Evolutionary conservation across 2,329 filamentous ascomycete genomes (phyloP), one percentile per base, ranked within the genome.

Genomic region (Teratosphaeria viscida): DNA sequence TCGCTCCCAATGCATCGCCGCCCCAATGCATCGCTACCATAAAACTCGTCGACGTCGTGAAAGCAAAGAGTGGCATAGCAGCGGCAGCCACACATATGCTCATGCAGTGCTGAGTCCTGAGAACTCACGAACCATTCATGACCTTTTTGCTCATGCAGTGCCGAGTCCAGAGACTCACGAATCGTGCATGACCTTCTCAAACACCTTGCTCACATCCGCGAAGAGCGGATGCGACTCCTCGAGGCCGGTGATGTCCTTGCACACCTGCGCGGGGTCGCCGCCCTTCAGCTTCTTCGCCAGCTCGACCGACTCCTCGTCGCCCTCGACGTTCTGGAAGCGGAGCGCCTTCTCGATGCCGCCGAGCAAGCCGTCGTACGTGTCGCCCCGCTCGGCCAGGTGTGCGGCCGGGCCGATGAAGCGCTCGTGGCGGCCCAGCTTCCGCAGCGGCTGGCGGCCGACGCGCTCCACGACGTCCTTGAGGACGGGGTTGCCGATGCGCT

Each of bases 401-500:
- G 89, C 85, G 54, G 94, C 92, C 5, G 94, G 94, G 54, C 89
- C 91, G 68, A 99, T 86, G 79, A 99, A 96, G 53, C 94, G 91
- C 79, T 99, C 94, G 79, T 95, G 94, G 75, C 92, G 89, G 65
- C 87, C 87, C 37, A 99, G 83, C 82, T 99, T 99, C 73, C 94
- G 88, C 62, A 99, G 80, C 19, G 94, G 94, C 19, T 92, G 92
- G 72, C 94, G 92, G 59, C 92, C 94, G 65, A 99, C 94, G 75
- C 94, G 92, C 79, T 95, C 90, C 39, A 96, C 91, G 12, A 87
- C 87, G 75, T 99, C 92, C 76, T 95, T 90, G 61, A 96, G 82
- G 67, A 92, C 86, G 14, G 90, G 92, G 80, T 97, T 97, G 74
- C 89, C 89, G 75, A 97, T 96, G 69, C 92, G 89, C 68, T 82